phyloP scores from a whole-genome alignment of 306 rosid species.

The Gynostemma pentaphyllum region DNA sequence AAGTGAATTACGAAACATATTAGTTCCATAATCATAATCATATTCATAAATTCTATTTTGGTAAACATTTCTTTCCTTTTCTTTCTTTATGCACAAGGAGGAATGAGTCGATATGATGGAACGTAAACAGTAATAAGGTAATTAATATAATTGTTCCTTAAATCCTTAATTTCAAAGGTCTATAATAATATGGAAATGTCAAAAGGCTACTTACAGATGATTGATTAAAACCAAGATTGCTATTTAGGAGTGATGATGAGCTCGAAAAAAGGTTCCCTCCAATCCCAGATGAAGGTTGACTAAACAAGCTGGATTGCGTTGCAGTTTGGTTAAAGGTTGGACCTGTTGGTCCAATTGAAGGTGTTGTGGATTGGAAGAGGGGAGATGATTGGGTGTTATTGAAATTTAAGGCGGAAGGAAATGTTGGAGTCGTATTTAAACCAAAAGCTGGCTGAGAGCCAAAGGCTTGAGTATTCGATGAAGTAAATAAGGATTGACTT shows the following conservation, averaged over 20 bases:
- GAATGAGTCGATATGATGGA: neutral
- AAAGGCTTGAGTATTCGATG: constrained; percentile 22
- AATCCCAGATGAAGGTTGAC: constrained; percentile 41
- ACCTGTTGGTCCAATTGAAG: constrained; percentile 37
- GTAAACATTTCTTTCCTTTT: neutral
- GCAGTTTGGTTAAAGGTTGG: constrained; percentile 47
- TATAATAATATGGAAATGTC: neutral
- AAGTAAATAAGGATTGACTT: constrained; percentile 28
- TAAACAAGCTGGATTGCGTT: constrained; percentile 36
- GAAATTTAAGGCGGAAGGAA: constrained; percentile 37
- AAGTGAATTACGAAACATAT: neutral
- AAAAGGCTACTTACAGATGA: constrained; percentile 35
- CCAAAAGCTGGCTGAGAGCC: constrained; percentile 30
- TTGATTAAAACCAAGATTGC: constrained; percentile 47
- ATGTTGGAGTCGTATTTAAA: constrained; percentile 37
- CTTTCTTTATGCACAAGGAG: neutral
- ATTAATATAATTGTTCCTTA: neutral
- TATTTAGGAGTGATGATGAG: constrained; percentile 32
- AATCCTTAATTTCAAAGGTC: neutral
- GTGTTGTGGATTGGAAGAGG: constrained; percentile 37
- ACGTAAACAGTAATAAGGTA: neutral
- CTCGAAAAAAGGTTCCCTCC: constrained; percentile 43
- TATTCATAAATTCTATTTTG: neutral
- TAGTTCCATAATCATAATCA: neutral
- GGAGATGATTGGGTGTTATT: constrained; percentile 42